Evolutionary conservation across 345 rosid genomes (phyloP).

Genomic region (Euphorbia tirucalli): DNA sequence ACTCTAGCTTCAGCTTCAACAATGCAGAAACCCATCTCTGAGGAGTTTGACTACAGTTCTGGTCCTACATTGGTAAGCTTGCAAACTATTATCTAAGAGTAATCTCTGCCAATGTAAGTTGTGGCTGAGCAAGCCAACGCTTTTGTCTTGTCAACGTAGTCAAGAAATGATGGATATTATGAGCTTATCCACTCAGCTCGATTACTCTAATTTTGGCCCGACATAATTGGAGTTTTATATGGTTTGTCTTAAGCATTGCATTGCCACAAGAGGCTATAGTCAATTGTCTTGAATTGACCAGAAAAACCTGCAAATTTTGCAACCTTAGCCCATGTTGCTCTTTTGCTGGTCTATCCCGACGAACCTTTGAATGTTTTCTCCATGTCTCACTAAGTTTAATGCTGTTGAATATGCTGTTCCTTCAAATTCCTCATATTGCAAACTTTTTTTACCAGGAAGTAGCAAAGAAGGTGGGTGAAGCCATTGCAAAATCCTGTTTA

Average conservation of each 20-base stretch:
- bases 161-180: neutral
- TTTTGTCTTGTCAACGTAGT: neutral
- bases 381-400: neutral
- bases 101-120: neutral
- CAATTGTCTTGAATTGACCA: neutral
- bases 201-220: no score
- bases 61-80: slow-evolving; percentile 86
- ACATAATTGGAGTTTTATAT: no score
- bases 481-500: slow-evolving; percentile 73
- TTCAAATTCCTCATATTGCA: neutral
- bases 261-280: neutral
- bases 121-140: neutral
- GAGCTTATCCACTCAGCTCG: neutral
- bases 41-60: slow-evolving; percentile 56
- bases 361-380: neutral
- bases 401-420: neutral
- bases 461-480: slow-evolving; percentile 82
- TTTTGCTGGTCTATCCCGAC: neutral
- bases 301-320: no score
- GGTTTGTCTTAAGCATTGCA: no score
- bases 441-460: slow-evolving; percentile 54
- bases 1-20: slow-evolving; percentile 92
- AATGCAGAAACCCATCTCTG: slow-evolving; percentile 64
- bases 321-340: neutral
- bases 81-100: neutral